Conservation (phyloP, 2,329 filamentous ascomycete species). For the Paracorniculantispora psalliotae region DNA sequence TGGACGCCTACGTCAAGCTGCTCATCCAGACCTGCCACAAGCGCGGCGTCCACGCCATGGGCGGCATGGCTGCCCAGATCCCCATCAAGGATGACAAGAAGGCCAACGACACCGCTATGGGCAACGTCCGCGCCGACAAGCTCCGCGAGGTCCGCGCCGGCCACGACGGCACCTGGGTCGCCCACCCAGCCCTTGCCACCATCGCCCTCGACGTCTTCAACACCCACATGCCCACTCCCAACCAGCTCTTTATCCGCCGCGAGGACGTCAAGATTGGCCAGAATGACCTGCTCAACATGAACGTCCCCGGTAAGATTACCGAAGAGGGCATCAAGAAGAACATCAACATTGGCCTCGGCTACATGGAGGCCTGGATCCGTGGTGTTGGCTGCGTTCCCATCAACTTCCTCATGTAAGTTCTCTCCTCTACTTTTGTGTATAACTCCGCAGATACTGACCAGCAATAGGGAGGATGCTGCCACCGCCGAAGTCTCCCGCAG, state of each 20-base stretch:
- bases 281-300: slow-evolving; percentile 97
- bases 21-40: slow-evolving; percentile 98
- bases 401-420: slow-evolving; percentile 79
- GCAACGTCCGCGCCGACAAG: slow-evolving; percentile 88
- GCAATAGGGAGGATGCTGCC: slow-evolving; percentile 75
- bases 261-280: slow-evolving; percentile 83
- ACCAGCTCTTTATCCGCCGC: slow-evolving; percentile 86
- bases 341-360: slow-evolving; percentile 89
- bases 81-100: slow-evolving; percentile 92
- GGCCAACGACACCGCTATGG: slow-evolving; percentile 93
- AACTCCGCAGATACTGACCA: slow-evolving; percentile 1
- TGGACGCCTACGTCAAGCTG: slow-evolving; percentile 93
- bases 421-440: background rate
- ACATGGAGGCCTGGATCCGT: slow-evolving; percentile 98
- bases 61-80: slow-evolving; percentile 98
- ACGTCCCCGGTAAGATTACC: slow-evolving; percentile 85
- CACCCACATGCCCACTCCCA: slow-evolving; percentile 96
- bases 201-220: slow-evolving; percentile 95
- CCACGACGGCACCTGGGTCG: slow-evolving; percentile 96
- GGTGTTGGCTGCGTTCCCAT: slow-evolving; percentile 95
- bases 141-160: slow-evolving; percentile 91
- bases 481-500: slow-evolving; percentile 92
- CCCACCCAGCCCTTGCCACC: slow-evolving; percentile 82
- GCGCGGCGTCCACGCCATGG: slow-evolving; percentile 97
- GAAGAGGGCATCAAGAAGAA: slow-evolving; percentile 97